Conservation (phyloP, 1,139 yeast species). For the Yamadazyma friedrichii region DNA sequence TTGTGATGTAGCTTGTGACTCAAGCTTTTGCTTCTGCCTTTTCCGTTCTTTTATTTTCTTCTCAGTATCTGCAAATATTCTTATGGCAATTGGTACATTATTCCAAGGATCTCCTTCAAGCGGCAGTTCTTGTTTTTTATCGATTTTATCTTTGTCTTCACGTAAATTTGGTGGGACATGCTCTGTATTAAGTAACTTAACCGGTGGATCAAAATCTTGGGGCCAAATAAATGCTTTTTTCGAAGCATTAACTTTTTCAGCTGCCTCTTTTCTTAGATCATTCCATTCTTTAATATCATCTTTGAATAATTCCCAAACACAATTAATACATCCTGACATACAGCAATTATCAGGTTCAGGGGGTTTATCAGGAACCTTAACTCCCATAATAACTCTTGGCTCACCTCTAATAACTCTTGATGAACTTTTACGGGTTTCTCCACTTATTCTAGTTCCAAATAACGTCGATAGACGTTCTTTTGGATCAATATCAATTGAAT, state of each 20-base stretch:
- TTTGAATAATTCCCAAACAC: slow-evolving; percentile 92
- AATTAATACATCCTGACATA: slow-evolving; percentile 94
- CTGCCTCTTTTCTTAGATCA: slow-evolving; percentile 58
- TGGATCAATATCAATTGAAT: slow-evolving; percentile 33
- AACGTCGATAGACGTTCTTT: slow-evolving; percentile 51
- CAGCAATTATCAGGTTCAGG: slow-evolving; percentile 94
- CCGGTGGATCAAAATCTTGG: slow-evolving; percentile 70
- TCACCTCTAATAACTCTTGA: slow-evolving; percentile 46
- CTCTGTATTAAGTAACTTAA: slow-evolving; percentile 26
- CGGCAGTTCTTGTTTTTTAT: slow-evolving; percentile 11
- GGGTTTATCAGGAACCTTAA: slow-evolving; percentile 77
- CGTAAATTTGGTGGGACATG: slow-evolving; percentile 32
- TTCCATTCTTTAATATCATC: slow-evolving; percentile 89
- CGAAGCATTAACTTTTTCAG: slow-evolving; percentile 40
- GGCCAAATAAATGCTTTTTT: slow-evolving; percentile 71
- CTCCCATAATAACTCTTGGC: slow-evolving; percentile 60
- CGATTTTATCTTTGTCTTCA: slow-evolving; percentile 15
- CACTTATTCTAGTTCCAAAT: slow-evolving; percentile 60
- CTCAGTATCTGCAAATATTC: slow-evolving; percentile 84
- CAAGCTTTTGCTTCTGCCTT: slow-evolving; percentile 4
- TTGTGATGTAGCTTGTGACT: not conserved
- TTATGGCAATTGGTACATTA: slow-evolving; percentile 71
- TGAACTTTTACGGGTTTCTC: slow-evolving; percentile 51
- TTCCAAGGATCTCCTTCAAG: slow-evolving; percentile 51
- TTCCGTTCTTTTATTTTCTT: slow-evolving; percentile 52